A percentile compares a stretch with the other conserved stretches of the same genome.
Conservation (phyloP, 371 early-diverging fungal species). For the Dichotomocladium elegans region DNA sequence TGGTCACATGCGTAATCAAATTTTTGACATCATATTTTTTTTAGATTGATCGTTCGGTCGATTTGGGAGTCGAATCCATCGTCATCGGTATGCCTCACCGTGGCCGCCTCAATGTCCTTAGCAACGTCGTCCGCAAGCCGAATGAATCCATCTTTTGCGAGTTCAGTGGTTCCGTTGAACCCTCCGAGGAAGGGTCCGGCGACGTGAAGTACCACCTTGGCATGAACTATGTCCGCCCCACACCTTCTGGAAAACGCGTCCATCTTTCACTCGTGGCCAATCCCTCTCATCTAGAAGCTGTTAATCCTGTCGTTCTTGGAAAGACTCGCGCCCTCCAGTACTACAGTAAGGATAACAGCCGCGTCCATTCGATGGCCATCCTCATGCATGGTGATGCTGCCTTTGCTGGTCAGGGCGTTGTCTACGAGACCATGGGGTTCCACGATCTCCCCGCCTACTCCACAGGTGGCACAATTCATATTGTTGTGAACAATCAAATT, state of each 20-base stretch:
- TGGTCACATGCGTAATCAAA: background rate
- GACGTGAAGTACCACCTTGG: constrained; percentile 98
- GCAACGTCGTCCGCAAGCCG: constrained; percentile 97
- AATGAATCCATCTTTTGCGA: constrained; percentile 97
- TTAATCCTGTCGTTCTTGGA: constrained; percentile 95
- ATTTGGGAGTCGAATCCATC: constrained; percentile 89
- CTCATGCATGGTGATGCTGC: constrained; percentile 98
- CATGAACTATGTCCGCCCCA: constrained; percentile 95
- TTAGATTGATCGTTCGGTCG: constrained; percentile 91
- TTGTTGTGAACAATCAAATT: constrained; percentile 98
- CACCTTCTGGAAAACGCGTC: constrained; percentile 93
- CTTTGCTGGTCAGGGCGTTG: constrained; percentile 96
- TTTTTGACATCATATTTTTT: background rate
- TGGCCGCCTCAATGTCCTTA: constrained; percentile 95
- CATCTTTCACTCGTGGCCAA: constrained; percentile 95
- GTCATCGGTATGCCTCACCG: constrained; percentile 99
- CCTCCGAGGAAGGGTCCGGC: constrained; percentile 91
- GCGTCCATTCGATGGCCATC: constrained; percentile 83
- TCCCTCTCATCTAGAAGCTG: constrained; percentile 98
- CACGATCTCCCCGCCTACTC: constrained; percentile 92
- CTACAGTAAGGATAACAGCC: constrained; percentile 83
- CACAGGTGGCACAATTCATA: constrained; percentile 95
- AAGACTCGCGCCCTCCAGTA: constrained; percentile 94
- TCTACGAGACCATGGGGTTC: constrained; percentile 96
- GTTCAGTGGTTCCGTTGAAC: constrained; percentile 77